Base-by-base conservation (phyloP, 768 basidiomycete species). In the Bullera alba region DNA sequence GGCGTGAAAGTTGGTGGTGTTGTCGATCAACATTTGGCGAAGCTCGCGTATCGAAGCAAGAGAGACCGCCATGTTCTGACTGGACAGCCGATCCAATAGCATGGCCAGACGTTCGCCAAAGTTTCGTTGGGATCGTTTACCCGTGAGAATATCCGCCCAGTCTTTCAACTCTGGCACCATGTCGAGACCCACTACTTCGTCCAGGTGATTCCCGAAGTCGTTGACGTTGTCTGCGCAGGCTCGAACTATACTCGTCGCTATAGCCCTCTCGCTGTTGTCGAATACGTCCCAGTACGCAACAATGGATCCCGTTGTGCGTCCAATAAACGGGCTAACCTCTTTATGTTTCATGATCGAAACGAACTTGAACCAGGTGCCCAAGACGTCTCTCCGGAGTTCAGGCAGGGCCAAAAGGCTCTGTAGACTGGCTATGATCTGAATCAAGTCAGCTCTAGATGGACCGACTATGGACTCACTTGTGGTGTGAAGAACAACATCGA, bases 381-480 rank as follows among this genome's bases (percentile, higher is more conserved):
- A 75, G 0, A 89, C 86, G 5, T 82, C 83, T 51, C 85, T 81
- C 0, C 86, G 80, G 5, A 99, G 77, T 53, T 85, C 84, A 0
- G 79, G 79, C 10, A 87, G 77, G 28, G 76, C 72, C n/a, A 95
- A 78, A 75, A 85, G 86, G 5, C 86, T 89, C 74, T 97, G 93
- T 32, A 99, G 79, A 16, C 86, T 90, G 0, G 93, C 90, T 86
- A 97, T 90, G 59, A 96, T 84, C 93, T 99, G 58, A 7, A 19
- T 14, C 12, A 12, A 22, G 32, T 34, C 32, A 34, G n/a, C 8
- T 10, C 8, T n/a, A 26, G 2, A 27, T 37, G 47, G 27, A 28
- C 7, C 49, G 17, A 19, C 17, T 19, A 32, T 42, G 2, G 17
- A 69, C 76, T 48, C 60, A 90, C 93, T 81, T 96, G 93, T 17